Evolutionary conservation across 2,329 filamentous ascomycete genomes (phyloP).

Genomic region (Xylaria sp.): DNA sequence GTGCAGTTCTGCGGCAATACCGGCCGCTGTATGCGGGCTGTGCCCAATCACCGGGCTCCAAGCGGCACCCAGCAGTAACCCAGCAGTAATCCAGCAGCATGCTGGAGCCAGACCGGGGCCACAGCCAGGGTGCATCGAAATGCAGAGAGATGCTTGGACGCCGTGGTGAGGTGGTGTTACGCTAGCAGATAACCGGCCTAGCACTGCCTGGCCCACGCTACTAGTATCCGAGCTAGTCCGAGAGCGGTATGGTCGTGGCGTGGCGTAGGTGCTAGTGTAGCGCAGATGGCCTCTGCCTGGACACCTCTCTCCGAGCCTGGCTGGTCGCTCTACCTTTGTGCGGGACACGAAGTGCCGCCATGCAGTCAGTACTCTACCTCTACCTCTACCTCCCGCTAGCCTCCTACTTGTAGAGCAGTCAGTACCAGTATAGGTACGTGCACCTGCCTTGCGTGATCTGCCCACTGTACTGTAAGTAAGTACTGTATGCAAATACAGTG

Average conservation of each 20-base stretch:
- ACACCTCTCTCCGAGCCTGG: no score
- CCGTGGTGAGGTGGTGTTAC: slow-evolving; percentile 1
- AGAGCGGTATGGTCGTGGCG: slow-evolving; percentile 2
- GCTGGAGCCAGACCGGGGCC: not conserved
- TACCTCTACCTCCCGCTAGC: no score
- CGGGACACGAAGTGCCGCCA: no score
- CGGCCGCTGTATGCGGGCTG: slow-evolving; percentile 19
- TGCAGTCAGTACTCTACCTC: no score
- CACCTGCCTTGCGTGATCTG: no score
- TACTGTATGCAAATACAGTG: no score
- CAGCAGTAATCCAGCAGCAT: slow-evolving; percentile 2
- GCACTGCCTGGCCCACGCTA: slow-evolving; percentile 5
- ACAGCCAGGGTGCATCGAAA: slow-evolving; percentile 3
- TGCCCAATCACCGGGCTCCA: slow-evolving; percentile 7
- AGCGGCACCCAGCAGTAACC: not conserved
- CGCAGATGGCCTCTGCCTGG: no score
- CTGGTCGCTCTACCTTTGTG: no score
- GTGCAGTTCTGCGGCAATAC: slow-evolving; percentile 31
- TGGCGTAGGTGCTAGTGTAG: no score
- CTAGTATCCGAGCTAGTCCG: slow-evolving; percentile 8
- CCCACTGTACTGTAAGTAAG: no score
- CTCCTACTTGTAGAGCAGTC: no score
- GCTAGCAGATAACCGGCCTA: slow-evolving; percentile 15
- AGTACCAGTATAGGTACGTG: no score
- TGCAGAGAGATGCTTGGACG: slow-evolving; percentile 19